Evolutionary conservation across 768 basidiomycete species (phyloP).

Genomic region (Galerina sulciceps): DNA sequence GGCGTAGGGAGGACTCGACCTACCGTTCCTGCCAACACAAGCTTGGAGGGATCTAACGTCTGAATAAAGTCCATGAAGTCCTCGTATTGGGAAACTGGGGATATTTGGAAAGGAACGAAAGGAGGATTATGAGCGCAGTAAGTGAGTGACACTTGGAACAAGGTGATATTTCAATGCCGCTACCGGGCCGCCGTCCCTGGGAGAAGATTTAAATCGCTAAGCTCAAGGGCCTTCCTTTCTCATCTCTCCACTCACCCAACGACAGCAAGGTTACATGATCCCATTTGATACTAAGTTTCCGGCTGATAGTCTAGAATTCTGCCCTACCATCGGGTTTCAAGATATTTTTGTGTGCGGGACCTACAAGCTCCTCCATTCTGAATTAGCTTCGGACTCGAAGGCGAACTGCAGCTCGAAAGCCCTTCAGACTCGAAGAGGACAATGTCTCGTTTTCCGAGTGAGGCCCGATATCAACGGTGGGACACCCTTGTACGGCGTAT

Average conservation of each 20-base stretch:
- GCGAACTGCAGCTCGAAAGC: conserved; percentile 2
- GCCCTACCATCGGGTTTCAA: conserved; percentile 63
- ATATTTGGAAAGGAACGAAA: conserved; percentile 14
- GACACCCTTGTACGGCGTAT: conserved; percentile 36
- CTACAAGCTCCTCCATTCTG: conserved; percentile 70
- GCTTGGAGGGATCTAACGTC: conserved; percentile 71
- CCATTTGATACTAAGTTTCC: conserved; percentile 73
- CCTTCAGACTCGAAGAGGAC: conserved; percentile 53
- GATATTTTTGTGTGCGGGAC: conserved; percentile 88
- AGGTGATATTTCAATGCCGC: background rate
- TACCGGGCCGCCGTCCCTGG: conserved; percentile 9
- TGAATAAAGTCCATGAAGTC: conserved; percentile 66
- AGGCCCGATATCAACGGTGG: conserved; percentile 30
- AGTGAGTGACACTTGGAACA: conserved; percentile 2
- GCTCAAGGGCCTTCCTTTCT: no score
- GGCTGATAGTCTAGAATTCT: conserved; percentile 92
- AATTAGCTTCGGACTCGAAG: conserved; percentile 9
- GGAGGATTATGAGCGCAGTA: conserved; percentile 1
- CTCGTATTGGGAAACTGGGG: background rate
- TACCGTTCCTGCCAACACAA: conserved; percentile 69
- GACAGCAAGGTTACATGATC: conserved; percentile 1
- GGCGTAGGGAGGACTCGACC: conserved; percentile 17
- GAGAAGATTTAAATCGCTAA: no score
- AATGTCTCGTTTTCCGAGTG: conserved; percentile 71
- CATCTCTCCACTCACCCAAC: no score